A percentile compares a stretch with the other conserved stretches of the same genome.
Conservation (phyloP, 768 basidiomycete genomes). For the Tricholoma saponaceum region DNA sequence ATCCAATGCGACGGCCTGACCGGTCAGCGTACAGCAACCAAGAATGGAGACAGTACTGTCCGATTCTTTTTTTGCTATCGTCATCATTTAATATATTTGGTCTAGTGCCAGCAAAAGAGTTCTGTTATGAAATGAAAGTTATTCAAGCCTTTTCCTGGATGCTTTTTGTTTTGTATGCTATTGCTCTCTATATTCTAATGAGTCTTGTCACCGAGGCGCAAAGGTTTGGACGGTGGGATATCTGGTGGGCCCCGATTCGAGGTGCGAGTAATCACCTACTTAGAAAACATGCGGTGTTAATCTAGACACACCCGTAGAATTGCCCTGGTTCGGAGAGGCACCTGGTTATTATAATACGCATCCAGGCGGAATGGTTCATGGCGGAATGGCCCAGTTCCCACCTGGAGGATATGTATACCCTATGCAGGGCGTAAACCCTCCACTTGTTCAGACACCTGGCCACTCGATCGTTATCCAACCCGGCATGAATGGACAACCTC, state of each 20-base stretch:
- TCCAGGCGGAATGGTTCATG: conserved; percentile 20
- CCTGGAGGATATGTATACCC: conserved; percentile 23
- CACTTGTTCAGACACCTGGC: conserved; percentile 35
- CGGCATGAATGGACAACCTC: conserved; percentile 52
- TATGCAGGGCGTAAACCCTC: conserved; percentile 33
- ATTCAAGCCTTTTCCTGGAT: conserved; percentile 79
- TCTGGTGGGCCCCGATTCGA: conserved; percentile 58
- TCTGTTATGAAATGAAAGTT: conserved; percentile 79
- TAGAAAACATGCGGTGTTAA: background rate
- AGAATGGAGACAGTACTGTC: conserved; percentile 50
- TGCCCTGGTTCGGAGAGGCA: conserved; percentile 74
- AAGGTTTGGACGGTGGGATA: conserved; percentile 45
- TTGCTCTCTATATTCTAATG: conserved; percentile 54
- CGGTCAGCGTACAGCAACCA: conserved; percentile 42
- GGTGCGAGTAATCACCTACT: conserved; percentile 24
- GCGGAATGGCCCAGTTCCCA: conserved; percentile 21
- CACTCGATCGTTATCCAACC: conserved; percentile 69
- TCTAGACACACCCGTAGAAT: conserved; percentile 33
- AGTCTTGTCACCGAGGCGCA: conserved; percentile 53
- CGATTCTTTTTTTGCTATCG: background rate
- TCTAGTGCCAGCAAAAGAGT: conserved; percentile 51
- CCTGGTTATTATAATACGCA: conserved; percentile 56
- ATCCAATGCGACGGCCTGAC: conserved; percentile 54
- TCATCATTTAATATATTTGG: conserved; percentile 2
- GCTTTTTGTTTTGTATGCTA: conserved; percentile 44